Base-by-base conservation (phyloP, 73 alveolate species). In the Paramecium caudatum region DNA sequence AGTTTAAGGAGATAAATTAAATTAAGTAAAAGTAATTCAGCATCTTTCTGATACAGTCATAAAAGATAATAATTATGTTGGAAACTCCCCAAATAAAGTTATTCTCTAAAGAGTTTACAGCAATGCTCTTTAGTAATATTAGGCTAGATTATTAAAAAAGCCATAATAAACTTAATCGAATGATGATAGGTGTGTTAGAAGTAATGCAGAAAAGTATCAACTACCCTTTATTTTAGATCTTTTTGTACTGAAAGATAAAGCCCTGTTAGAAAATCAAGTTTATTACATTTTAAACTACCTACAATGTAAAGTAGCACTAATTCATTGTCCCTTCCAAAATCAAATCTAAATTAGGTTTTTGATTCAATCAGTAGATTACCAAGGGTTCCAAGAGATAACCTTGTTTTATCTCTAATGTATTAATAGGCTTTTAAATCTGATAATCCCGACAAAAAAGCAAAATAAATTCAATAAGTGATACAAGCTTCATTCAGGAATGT, bases 381-480 rank as follows among this genome's bases (percentile, higher is more conserved):
- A 10, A 65, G 49, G 34, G 39, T 65, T 33, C 83, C 83, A 33
- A 65, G 83, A 65, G 83, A 65, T 65, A 65, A 65, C 34, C 49
- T 65, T 2, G 83, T 65, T 9, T 36, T 65, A 34, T 65, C 83
- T 33, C 39, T 65, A 36, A 65, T 65, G 83, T 65, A 65, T 10
- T 36, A 65, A 65, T 65, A 65, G 34, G 83, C 83, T 32, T 65
- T 32, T 33, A 65, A 65, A 36, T 65, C 83, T 10, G 83, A 65
- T 2, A 65, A 65, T 33, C 83, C 83, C 16, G 83, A 65, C 6
- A 65, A 65, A 36, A 65, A 65, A 21, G 83, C 83, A 5, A 65
- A 65, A 65, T 33, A 65, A n/a, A 65, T 65, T 65, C 39, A 65
- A 65, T 65, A 65, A 65, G 83, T 65, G 2, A 65, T 65, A 32